Base-by-base conservation (phyloP, 2,329 filamentous ascomycete species). In the Thermothelomyces thermophilus region DNA sequence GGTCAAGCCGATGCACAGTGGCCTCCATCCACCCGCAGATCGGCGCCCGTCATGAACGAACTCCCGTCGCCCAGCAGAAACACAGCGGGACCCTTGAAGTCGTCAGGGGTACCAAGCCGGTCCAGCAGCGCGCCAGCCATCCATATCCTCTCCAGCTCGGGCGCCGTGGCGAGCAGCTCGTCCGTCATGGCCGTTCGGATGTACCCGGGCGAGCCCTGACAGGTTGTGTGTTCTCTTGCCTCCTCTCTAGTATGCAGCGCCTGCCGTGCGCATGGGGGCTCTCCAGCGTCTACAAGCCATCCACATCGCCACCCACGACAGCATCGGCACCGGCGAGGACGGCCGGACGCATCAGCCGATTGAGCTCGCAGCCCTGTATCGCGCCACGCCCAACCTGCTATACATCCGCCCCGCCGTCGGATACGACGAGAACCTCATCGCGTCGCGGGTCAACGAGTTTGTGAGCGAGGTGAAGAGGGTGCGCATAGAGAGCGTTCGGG, bases 131-230 rank as follows among this genome's bases (percentile, higher is more conserved):
- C 41, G 1, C 41, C 41, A 5, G 41, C 28, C 41, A 43, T 43
- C 41, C 41, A 43, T 17, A 43, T 43, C 41, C 33, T 24, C 41
- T 43, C 41, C 41, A 43, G 41, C 41, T 43, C 30, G 17, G 41
- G 41, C 19, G 41, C 41, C 11, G 41, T 24, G 11, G 28, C 30
- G 19, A 43, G 41, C 41, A 43, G 30, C 5, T 43, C 41, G 30
- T 43, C 41, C 17, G 41, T 43, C 41, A 43, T 43, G 30, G 41
- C 28, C 6, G 41, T 43, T 5, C 41, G 28, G 41, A 43, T 43
- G 14, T 43, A 43, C 3, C 41, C 41, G 16, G 41, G 41, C 11
- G 30, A 26, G 24, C 9, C 24, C 24, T 26, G 24, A 26, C 24
- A 26, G 24, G 24, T 26, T 26, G 9, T 26, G 5, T 9, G 5